Evolutionary conservation across 1,284 basidiomycete species (phyloP).

Genomic region (Cutaneotrichosporon sp.): DNA sequence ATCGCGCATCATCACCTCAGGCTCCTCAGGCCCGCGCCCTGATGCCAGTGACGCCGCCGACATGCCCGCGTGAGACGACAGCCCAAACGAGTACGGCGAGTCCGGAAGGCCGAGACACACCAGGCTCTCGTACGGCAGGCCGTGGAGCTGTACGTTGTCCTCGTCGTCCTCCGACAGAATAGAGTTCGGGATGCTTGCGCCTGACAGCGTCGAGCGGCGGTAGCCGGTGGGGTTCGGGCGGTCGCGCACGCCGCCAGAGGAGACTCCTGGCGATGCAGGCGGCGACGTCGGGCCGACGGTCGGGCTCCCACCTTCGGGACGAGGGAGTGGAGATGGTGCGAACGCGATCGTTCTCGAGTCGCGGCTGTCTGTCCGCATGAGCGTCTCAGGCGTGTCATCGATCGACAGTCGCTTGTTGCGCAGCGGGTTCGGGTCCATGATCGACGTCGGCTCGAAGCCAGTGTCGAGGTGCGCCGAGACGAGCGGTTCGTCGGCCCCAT

Average conservation of each 20-base stretch:
- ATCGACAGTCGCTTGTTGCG: slow-evolving; percentile 32
- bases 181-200: slow-evolving; percentile 36
- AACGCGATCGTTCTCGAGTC: slow-evolving; percentile 46
- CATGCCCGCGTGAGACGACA: slow-evolving; percentile 47
- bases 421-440: slow-evolving; percentile 23
- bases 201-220: slow-evolving; percentile 27
- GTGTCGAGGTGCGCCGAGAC: slow-evolving; percentile 14
- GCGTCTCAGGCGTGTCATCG: slow-evolving; percentile 21
- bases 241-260: slow-evolving; percentile 29
- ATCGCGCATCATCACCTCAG: slow-evolving; percentile 19
- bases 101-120: slow-evolving; percentile 74
- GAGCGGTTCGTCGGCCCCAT: slow-evolving; percentile 16
- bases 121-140: slow-evolving; percentile 76
- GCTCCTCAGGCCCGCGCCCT: slow-evolving; percentile 24
- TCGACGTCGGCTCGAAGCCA: slow-evolving; percentile 29
- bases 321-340: slow-evolving; percentile 33
- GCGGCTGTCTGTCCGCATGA: slow-evolving; percentile 33
- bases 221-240: slow-evolving; percentile 19
- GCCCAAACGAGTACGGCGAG: slow-evolving; percentile 62
- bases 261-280: slow-evolving; percentile 18
- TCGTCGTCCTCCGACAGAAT: slow-evolving; percentile 30
- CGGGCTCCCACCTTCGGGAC: neutral
- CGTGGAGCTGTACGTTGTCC: slow-evolving; percentile 53
- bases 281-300: neutral
- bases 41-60: slow-evolving; percentile 75